Conservation (phyloP, 2,329 filamentous ascomycete genomes). For the Aplosporella prunicola region DNA sequence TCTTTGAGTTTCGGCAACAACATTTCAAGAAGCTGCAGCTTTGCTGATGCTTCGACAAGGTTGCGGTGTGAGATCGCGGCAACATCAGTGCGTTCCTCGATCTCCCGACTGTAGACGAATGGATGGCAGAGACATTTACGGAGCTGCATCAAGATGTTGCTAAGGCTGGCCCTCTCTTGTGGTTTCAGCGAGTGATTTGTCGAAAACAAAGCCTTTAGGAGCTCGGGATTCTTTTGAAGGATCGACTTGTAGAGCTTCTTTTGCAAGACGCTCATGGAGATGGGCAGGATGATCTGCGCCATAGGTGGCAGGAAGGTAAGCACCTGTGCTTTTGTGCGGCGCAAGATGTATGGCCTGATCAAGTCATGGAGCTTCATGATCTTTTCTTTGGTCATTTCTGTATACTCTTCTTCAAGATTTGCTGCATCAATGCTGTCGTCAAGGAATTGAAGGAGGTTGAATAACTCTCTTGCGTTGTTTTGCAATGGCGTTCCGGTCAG, state of each 20-base stretch:
- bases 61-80: conserved; percentile 60
- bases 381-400: conserved; percentile 72
- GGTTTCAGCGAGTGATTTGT: conserved; percentile 49
- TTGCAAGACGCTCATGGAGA: conserved; percentile 91
- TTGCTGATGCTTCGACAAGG: conserved; percentile 82
- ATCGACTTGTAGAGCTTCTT: conserved; percentile 94
- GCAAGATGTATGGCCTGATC: conserved; percentile 63
- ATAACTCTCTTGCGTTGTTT: conserved; percentile 89
- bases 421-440: conserved; percentile 63
- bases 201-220: conserved; percentile 80
- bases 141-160: conserved; percentile 92
- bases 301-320: conserved; percentile 87
- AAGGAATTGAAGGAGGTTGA: conserved; percentile 93
- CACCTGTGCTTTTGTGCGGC: conserved; percentile 82
- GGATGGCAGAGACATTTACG: conserved; percentile 93
- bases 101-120: conserved; percentile 82
- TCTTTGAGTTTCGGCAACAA: conserved; percentile 82
- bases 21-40: conserved; percentile 72
- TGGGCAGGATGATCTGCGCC: conserved; percentile 86
- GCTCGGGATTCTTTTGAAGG: conserved; percentile 76
- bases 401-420: conserved; percentile 64
- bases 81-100: conserved; percentile 69
- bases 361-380: conserved; percentile 70
- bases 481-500: conserved; percentile 86
- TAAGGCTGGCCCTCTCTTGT: conserved; percentile 69